These are phyloP conservation scores for Saccharomyces hybrid DNA, from an alignment of 1,139 yeast species.

Conservation along the genomic window DNA sequence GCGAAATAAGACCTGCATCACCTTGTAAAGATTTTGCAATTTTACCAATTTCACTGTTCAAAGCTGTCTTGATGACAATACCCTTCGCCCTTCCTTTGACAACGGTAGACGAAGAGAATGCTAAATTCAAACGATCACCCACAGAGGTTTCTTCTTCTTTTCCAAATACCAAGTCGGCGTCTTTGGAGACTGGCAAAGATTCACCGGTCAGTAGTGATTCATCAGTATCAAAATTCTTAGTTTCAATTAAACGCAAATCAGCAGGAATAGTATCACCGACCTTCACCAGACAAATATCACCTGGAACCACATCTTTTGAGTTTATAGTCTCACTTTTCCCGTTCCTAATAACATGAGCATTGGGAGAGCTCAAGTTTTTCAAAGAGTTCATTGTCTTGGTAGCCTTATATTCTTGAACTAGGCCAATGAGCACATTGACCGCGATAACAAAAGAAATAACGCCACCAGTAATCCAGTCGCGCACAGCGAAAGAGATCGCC, in stretches of 20 bases:
- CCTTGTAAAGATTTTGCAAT: slow-evolving; percentile 87
- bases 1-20: slow-evolving; percentile 67
- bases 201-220: slow-evolving; percentile 95
- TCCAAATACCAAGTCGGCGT: slow-evolving; percentile 33
- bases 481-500: slow-evolving; percentile 74
- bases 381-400: slow-evolving; percentile 91
- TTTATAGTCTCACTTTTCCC: slow-evolving; percentile 64
- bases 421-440: slow-evolving; percentile 89
- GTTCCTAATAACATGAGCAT: slow-evolving; percentile 79
- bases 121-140: slow-evolving; percentile 66
- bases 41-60: slow-evolving; percentile 83
- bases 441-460: slow-evolving; percentile 85
- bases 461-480: slow-evolving; percentile 88
- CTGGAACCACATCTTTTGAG: slow-evolving; percentile 89
- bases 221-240: slow-evolving; percentile 75
- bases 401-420: slow-evolving; percentile 90
- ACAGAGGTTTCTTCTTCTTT: slow-evolving; percentile 41
- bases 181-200: slow-evolving; percentile 73
- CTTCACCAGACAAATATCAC: slow-evolving; percentile 78
- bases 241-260: slow-evolving; percentile 69
- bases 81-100: slow-evolving; percentile 93
- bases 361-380: slow-evolving; percentile 86
- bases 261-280: slow-evolving; percentile 97
- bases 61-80: slow-evolving; percentile 81
- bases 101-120: slow-evolving; percentile 93